Conservation (phyloP, 495 filamentous ascomycete genomes). For the Staphylotrichum tortipilum region DNA sequence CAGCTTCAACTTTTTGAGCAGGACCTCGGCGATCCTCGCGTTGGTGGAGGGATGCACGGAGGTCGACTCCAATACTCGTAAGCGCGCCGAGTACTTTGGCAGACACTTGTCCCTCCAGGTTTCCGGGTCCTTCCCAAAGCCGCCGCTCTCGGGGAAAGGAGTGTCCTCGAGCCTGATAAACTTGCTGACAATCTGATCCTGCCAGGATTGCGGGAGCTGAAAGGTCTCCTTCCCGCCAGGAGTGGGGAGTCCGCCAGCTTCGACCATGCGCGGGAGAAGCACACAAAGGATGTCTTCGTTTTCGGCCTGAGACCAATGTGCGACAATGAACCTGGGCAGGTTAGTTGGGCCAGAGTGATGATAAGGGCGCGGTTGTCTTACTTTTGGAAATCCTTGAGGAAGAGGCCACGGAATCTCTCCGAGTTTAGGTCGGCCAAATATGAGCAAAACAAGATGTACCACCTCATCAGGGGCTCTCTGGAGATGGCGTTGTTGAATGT, state of each 20-base stretch:
- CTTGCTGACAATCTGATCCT: constrained; percentile 56
- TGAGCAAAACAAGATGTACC: constrained; percentile 79
- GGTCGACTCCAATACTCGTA: constrained; percentile 40
- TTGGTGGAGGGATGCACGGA: constrained; percentile 46
- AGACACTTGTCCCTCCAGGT: constrained; percentile 49
- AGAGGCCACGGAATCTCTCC: constrained; percentile 67
- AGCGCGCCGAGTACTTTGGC: constrained; percentile 46
- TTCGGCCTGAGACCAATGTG: constrained; percentile 56
- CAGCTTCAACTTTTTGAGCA: constrained; percentile 49
- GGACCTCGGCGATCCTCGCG: constrained; percentile 44
- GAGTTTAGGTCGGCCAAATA: constrained; percentile 63
- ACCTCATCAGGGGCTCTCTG: constrained; percentile 49
- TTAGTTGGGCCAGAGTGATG: constrained; percentile 16
- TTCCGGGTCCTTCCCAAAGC: constrained; percentile 41
- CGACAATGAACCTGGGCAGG: constrained; percentile 52
- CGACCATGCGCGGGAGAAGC: constrained; percentile 58
- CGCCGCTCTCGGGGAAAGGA: constrained; percentile 47
- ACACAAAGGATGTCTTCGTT: constrained; percentile 61
- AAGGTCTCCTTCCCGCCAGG: constrained; percentile 47
- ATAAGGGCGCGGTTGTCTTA: constrained; percentile 22
- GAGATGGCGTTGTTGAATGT: constrained; percentile 55
- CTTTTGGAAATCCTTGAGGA: constrained; percentile 76
- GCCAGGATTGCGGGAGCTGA: constrained; percentile 57
- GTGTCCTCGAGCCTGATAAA: constrained; percentile 49
- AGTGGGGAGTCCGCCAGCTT: constrained; percentile 41